Percentiles rank a stretch among this genome's conserved stretches.
phyloP scores from a whole-genome alignment of 2,329 filamentous ascomycete genomes.

The Penicillium verrucosum region DNA sequence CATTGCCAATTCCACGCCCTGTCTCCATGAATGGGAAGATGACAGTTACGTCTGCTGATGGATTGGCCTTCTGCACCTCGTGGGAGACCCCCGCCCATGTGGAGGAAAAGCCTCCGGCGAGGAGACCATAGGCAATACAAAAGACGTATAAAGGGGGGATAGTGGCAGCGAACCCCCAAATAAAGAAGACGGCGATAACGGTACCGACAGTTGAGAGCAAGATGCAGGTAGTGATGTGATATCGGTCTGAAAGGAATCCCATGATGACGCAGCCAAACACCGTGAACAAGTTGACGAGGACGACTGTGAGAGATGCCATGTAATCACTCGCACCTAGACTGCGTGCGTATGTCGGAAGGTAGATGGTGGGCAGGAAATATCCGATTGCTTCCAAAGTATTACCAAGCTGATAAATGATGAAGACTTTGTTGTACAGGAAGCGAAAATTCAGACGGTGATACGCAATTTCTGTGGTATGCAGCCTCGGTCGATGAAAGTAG shows the following conservation, averaged over 20 bases:
- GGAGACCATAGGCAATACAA: constrained; percentile 18
- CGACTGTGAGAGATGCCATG: constrained; percentile 24
- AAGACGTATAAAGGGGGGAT: constrained; percentile 19
- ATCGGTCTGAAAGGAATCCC: constrained; percentile 22
- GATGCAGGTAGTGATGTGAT: constrained; percentile 21
- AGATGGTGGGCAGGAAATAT: constrained; percentile 36
- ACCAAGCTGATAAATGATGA: constrained; percentile 38
- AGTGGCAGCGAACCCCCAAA: constrained; percentile 19
- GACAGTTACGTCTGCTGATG: constrained; percentile 16
- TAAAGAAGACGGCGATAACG: constrained; percentile 18
- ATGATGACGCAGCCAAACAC: constrained; percentile 40
- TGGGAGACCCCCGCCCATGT: constrained; percentile 22
- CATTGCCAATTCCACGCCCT: constrained; percentile 22
- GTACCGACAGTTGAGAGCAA: constrained; percentile 21
- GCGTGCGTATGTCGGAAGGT: constrained; percentile 32
- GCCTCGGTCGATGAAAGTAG: constrained; percentile 31
- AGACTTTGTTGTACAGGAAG: constrained; percentile 29
- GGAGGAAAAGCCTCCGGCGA: constrained; percentile 21
- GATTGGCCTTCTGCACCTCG: constrained; percentile 17
- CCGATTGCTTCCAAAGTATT: constrained; percentile 36
- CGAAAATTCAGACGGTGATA: constrained; percentile 29
- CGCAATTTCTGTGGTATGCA: constrained; percentile 19
- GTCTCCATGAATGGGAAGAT: constrained; percentile 25
- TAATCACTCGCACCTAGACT: constrained; percentile 21
- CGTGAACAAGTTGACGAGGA: constrained; percentile 31